Evolutionary conservation across 106 monocot species (phyloP).

Genomic region (Allium sativum): DNA sequence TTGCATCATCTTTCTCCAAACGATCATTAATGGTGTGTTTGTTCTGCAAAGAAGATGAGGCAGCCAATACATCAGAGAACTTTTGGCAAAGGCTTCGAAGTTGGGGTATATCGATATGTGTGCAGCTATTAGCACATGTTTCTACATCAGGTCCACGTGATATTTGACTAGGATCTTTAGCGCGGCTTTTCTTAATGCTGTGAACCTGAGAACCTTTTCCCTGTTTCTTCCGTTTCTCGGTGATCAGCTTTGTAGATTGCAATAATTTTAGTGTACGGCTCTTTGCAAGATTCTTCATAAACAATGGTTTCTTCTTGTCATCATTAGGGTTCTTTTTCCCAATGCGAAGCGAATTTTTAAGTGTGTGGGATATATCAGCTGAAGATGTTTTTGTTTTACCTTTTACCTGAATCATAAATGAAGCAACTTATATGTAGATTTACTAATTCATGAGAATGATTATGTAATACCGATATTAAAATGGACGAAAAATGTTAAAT

Average conservation of each 20-base stretch:
- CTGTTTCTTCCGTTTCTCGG: constrained; percentile 15
- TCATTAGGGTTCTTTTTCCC: constrained; percentile 12
- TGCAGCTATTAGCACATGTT: constrained; percentile 10
- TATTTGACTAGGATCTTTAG: constrained; percentile 11
- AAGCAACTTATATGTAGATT: not conserved
- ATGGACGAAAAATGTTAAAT: no score
- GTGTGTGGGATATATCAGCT: constrained; percentile 6
- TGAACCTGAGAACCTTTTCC: constrained; percentile 12
- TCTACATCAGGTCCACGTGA: constrained; percentile 1
- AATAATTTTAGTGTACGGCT: constrained; percentile 15
- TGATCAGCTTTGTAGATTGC: constrained; percentile 20
- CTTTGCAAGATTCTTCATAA: constrained; percentile 13
- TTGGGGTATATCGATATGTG: constrained; percentile 23
- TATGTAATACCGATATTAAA: no score
- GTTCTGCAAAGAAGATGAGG: constrained; percentile 25
- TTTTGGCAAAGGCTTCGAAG: constrained; percentile 37
- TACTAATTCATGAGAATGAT: no score
- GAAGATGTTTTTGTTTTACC: constrained; percentile 10
- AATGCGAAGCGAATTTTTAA: constrained; percentile 12
- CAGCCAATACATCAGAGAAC: constrained; percentile 44
- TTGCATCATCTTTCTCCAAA: constrained; percentile 6
- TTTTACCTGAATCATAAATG: constrained; percentile 23
- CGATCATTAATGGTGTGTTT: constrained; percentile 6
- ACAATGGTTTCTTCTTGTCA: constrained; percentile 7
- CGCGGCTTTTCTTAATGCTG: constrained; percentile 29